These are phyloP conservation scores for Alnus rubra DNA, from an alignment of 306 rosid genomes.

Conservation along the genomic window DNA sequence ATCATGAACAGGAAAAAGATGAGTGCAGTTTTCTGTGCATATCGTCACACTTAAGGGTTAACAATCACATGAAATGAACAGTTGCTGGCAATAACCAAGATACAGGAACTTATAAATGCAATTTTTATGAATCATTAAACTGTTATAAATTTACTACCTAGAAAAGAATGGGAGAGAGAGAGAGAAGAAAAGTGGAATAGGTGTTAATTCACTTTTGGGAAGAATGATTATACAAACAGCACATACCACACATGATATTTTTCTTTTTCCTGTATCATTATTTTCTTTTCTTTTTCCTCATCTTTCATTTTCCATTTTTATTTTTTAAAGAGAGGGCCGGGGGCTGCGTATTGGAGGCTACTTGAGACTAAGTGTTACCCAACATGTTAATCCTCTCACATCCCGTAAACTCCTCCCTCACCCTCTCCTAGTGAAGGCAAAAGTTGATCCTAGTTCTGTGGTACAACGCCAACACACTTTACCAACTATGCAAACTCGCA, in stretches of 20 bases:
- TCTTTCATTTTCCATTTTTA: background rate
- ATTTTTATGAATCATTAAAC: too few species aligned
- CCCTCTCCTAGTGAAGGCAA: background rate
- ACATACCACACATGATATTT: background rate
- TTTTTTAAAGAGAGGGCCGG: background rate
- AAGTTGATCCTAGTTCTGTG: background rate
- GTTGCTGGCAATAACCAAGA: background rate
- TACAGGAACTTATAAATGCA: background rate
- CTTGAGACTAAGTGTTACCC: background rate
- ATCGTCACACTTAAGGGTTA: background rate
- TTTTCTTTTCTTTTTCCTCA: background rate
- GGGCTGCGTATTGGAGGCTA: background rate
- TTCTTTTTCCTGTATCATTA: background rate
- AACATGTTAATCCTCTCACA: background rate
- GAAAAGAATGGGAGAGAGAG: background rate
- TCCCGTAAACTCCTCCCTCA: background rate
- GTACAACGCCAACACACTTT: background rate
- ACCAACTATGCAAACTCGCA: background rate
- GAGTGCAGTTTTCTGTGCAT: background rate
- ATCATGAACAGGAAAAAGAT: background rate
- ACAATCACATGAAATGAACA: background rate
- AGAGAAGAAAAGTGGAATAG: background rate
- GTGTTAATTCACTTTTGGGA: background rate
- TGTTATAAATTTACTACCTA: background rate
- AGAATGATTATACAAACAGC: background rate